Percentiles rank a stretch among this genome's conserved stretches.
phyloP scores from a whole-genome alignment of 2,329 filamentous ascomycete species.

The Fusarium stilboides region DNA sequence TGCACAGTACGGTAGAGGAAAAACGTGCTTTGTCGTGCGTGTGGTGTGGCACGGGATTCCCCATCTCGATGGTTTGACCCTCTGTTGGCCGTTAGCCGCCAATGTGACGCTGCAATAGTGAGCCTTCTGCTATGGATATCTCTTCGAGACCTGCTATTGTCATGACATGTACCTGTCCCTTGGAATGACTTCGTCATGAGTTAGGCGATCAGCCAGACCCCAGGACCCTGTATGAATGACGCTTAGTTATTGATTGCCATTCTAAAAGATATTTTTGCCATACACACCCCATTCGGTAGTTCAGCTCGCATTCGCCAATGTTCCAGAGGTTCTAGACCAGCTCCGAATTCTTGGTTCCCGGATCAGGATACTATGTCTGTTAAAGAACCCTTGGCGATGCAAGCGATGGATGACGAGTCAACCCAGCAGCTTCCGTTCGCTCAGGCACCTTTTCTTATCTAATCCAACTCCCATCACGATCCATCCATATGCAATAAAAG shows the following conservation, averaged over 20 bases:
- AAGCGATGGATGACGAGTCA: conserved; percentile 22
- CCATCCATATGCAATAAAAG: background rate
- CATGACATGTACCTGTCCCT: conserved; percentile 14
- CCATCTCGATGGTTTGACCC: conserved; percentile 7
- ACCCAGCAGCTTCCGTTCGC: conserved; percentile 4
- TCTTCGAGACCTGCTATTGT: background rate
- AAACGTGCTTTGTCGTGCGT: conserved; percentile 7
- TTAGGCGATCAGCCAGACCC: background rate
- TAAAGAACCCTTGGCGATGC: conserved; percentile 6
- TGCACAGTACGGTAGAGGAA: background rate
- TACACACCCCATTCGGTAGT: background rate
- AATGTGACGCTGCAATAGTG: background rate
- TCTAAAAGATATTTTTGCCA: too few species aligned
- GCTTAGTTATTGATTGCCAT: conserved; percentile 16
- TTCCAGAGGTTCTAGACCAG: conserved; percentile 34
- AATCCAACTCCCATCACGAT: background rate
- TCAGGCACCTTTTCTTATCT: background rate
- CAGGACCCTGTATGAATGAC: conserved; percentile 30
- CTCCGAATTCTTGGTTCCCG: conserved; percentile 25
- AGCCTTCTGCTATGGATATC: too few species aligned
- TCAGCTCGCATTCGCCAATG: conserved; percentile 20
- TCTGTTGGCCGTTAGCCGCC: conserved; percentile 17
- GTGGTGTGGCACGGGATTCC: conserved; percentile 1
- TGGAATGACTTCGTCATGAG: conserved; percentile 21
- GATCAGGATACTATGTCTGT: conserved; percentile 14